Evolutionary conservation across 345 rosid species (phyloP).

Genomic region (Hibiscus mutabilis): DNA sequence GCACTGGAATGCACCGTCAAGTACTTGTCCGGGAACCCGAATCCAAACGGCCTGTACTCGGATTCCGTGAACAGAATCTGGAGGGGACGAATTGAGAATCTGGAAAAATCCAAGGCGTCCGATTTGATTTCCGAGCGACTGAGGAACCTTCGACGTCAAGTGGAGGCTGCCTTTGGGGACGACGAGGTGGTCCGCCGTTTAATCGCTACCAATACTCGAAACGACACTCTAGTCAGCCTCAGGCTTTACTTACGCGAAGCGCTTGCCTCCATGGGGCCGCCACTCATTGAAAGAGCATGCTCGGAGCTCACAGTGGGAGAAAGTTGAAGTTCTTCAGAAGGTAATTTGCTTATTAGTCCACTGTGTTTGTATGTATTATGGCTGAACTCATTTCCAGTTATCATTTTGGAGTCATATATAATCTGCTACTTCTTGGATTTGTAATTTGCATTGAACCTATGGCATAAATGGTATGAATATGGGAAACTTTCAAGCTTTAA

Average conservation of each 20-base stretch:
- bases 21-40: not conserved
- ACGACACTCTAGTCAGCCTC: not conserved
- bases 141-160: not conserved
- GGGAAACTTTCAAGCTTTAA: not conserved
- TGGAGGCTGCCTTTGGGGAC: not conserved
- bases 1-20: not conserved
- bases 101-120: not conserved
- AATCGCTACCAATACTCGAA: not conserved
- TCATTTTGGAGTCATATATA: not conserved
- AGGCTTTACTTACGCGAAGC: not conserved
- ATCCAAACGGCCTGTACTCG: not conserved
- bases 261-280: not conserved
- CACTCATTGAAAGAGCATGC: not conserved
- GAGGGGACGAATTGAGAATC: not conserved
- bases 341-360: not conserved
- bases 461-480: not conserved
- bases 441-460: not conserved
- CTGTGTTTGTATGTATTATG: not conserved
- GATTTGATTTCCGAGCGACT: not conserved
- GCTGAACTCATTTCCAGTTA: not conserved
- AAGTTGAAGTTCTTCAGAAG: not conserved
- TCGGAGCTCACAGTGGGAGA: not conserved
- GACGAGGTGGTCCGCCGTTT: not conserved
- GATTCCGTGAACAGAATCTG: not conserved
- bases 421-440: too few species aligned